Conservation (phyloP, 2,329 filamentous ascomycete genomes). For the Trichoderma atroviride region DNA sequence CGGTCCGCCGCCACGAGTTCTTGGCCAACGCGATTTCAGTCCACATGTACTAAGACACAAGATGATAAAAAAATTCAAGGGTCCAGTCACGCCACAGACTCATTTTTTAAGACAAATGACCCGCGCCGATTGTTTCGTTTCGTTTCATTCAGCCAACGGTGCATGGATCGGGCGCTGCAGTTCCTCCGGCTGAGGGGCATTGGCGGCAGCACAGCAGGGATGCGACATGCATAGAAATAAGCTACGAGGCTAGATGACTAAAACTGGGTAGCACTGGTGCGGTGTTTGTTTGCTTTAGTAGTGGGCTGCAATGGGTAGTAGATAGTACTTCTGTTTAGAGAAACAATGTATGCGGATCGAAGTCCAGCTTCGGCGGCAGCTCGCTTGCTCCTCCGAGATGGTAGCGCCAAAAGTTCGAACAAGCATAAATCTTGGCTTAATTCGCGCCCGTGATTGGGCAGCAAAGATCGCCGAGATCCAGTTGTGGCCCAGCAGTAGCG, state of each 20-base stretch:
- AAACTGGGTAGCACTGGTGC: neutral
- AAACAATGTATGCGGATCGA: neutral
- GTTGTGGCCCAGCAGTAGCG: neutral
- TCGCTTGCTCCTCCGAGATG: neutral
- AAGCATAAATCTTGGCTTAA: conserved; percentile 20
- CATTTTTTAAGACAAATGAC: neutral
- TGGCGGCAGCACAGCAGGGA: neutral
- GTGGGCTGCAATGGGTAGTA: neutral
- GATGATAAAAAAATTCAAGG: neutral
- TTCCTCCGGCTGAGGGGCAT: conserved; percentile 20
- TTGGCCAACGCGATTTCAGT: neutral
- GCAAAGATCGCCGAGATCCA: neutral
- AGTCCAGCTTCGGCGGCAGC: neutral
- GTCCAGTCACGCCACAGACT: neutral
- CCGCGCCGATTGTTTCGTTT: neutral
- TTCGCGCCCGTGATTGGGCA: neutral
- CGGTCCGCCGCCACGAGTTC: neutral
- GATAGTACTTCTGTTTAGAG: neutral
- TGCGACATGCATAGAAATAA: conserved; percentile 17
- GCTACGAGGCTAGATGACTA: conserved; percentile 1
- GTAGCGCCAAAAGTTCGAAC: neutral
- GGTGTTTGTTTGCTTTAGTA: conserved; percentile 8
- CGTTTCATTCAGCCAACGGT: neutral
- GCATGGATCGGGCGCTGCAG: conserved; percentile 14
- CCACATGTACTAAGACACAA: too few species aligned